Evolutionary conservation across 345 rosid genomes (phyloP).

Genomic region (Camelina sativa): DNA sequence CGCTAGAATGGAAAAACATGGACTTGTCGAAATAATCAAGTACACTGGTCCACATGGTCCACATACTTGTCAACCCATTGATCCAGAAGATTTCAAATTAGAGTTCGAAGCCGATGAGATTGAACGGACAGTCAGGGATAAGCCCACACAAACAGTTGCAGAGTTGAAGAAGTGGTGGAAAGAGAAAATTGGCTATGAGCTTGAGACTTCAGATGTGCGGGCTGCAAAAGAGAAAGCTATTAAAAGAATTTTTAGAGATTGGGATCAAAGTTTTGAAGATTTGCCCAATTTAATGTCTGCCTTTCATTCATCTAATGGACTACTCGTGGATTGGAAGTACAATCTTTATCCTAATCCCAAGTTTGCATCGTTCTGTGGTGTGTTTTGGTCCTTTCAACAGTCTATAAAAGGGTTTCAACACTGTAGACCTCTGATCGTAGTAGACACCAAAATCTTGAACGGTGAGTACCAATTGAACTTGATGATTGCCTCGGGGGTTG

Average conservation of each 20-base stretch:
- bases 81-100: neutral
- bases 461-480: neutral
- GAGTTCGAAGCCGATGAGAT: slow-evolving; percentile 1
- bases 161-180: slow-evolving; percentile 1
- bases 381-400: slow-evolving; percentile 33
- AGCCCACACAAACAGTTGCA: neutral
- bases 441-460: neutral
- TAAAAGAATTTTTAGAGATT: slow-evolving; percentile 3
- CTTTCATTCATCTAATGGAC: neutral
- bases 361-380: neutral
- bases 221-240: neutral
- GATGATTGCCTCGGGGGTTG: slow-evolving; percentile 14
- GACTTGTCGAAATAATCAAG: slow-evolving; percentile 19
- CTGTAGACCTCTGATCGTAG: slow-evolving; percentile 23
- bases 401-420: slow-evolving; percentile 24
- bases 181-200: neutral
- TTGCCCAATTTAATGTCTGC: slow-evolving; percentile 33
- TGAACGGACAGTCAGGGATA: slow-evolving; percentile 2
- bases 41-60: slow-evolving; percentile 12
- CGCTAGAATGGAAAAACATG: slow-evolving; percentile 13
- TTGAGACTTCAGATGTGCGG: neutral
- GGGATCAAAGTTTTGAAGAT: slow-evolving; percentile 12
- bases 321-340: neutral
- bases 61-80: slow-evolving; percentile 4
- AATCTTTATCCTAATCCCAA: slow-evolving; percentile 3